Evolutionary conservation across 352 stramenopile species (phyloP).

Genomic region (Pythium insidiosum): DNA sequence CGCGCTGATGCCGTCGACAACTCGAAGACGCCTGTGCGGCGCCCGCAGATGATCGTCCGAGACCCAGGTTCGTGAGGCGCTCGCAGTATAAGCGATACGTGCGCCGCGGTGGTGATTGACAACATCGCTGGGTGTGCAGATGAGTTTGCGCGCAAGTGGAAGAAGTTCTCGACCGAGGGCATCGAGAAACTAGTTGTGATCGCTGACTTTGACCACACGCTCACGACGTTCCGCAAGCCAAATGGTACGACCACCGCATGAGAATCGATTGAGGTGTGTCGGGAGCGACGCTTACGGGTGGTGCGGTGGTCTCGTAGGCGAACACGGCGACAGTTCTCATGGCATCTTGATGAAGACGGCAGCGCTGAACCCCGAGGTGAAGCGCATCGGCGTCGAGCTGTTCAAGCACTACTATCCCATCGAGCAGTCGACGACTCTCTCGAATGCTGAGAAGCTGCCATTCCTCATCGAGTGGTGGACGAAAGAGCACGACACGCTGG

Average conservation of each 20-base stretch:
- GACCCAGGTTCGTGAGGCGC: conserved; percentile 39
- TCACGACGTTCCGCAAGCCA: conserved; percentile 41
- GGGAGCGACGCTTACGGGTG: conserved; percentile 32
- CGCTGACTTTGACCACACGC: conserved; percentile 67
- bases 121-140: no score
- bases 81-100: no score
- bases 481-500: conserved; percentile 36
- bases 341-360: background rate
- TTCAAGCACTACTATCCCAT: conserved; percentile 79
- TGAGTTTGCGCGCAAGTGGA: conserved; percentile 59
- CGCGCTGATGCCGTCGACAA: background rate
- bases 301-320: conserved; percentile 13
- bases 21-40: background rate
- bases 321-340: background rate
- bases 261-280: conserved; percentile 52
- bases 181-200: conserved; percentile 61
- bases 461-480: conserved; percentile 75
- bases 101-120: no score
- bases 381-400: conserved; percentile 16
- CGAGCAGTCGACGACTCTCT: conserved; percentile 54
- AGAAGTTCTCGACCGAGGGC: conserved; percentile 56
- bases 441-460: conserved; percentile 64
- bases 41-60: conserved; percentile 27
- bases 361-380: conserved; percentile 1
- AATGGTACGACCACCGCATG: conserved; percentile 25